Evolutionary conservation across 1,284 basidiomycete species (phyloP), one percentile per base, ranked within the genome.

Genomic region (Pholiota adiposa): DNA sequence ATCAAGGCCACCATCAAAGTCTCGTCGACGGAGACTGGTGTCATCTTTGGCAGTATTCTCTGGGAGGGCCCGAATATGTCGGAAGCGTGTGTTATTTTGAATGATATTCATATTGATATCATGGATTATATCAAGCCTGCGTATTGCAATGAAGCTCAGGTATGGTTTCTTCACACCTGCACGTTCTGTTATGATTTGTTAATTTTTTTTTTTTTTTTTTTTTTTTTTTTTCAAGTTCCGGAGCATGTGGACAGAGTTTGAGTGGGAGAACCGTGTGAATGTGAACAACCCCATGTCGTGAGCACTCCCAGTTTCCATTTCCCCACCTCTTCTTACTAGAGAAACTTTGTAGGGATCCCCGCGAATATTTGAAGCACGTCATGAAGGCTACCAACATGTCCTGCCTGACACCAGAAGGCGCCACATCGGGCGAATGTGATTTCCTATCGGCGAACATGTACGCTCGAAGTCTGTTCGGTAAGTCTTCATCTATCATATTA

Each of bases 61-160:
- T 99, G 97, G 90, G 94, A 97, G 67, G 93, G 92, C n/a, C 88
- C 89, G 4, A 92, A 90, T 50, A 88, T 96, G 67, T 83, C 89
- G 0, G 94, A 97, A 71, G 88, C 88, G 51, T 94, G 89, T 75
- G 95, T 94, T 38, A 96, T 99, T 51, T 76, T 98, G 70, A 98
- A 96, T 75, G 97, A 98, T 76, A 96, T 98, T 61, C 96, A 98
- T 76, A 94, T 98, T 65, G 97, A 99, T 75, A 98, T 99, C 67
- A 97, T 99, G 93, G 97, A 98, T 75, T 99, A 98, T 76, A 99
- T 99, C 80, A 95, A 97, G 74, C 96, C 97, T 0, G 94, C 96
- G 3, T 93, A 93, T 71, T 97, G 96, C 77, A 97, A 91, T 60
- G 97, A 99, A 75, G 89, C 92, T 31, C 93, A 97, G 85, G 94